Evolutionary conservation across 148 eudicot species (phyloP).

Genomic region (Rhododendron ferrugineum): DNA sequence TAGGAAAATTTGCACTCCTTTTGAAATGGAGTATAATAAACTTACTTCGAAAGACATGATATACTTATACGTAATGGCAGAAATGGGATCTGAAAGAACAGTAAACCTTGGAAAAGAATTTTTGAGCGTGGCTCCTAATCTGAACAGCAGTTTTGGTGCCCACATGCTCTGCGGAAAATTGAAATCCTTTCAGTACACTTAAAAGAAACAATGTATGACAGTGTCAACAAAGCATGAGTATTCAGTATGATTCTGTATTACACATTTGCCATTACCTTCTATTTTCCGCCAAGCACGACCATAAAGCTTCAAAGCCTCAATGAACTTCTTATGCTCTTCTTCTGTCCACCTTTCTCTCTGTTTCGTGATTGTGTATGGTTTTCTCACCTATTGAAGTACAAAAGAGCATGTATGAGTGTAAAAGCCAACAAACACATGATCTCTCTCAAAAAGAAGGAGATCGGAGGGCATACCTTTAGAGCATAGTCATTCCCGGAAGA

Average conservation of each 20-base stretch:
- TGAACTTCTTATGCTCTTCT: conserved; percentile 83
- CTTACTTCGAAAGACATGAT: conserved; percentile 38
- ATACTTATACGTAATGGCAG: conserved; percentile 28
- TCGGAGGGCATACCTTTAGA: conserved; percentile 51
- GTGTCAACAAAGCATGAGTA: background rate
- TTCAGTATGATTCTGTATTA: background rate
- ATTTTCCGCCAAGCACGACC: conserved; percentile 91
- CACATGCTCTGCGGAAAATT: conserved; percentile 59
- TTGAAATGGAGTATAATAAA: conserved; percentile 26
- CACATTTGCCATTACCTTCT: conserved; percentile 42
- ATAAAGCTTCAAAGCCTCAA: conserved; percentile 77
- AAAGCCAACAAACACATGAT: conserved; percentile 5
- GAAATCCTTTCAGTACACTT: conserved; percentile 10
- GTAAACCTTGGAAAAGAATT: conserved; percentile 88
- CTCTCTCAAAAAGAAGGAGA: background rate
- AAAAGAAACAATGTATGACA: background rate
- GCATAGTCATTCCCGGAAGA: conserved; percentile 38
- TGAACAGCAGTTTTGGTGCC: conserved; percentile 96
- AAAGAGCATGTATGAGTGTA: conserved; percentile 9
- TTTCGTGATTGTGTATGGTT: conserved; percentile 83
- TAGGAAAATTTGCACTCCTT: conserved; percentile 29
- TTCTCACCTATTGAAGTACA: conserved; percentile 47
- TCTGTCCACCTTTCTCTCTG: conserved; percentile 96
- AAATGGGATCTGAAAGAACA: conserved; percentile 27
- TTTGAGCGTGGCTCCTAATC: conserved; percentile 93